Evolutionary conservation across 768 basidiomycete species (phyloP), one percentile per base, ranked within the genome.

Genomic region (Calocybe cyanea): DNA sequence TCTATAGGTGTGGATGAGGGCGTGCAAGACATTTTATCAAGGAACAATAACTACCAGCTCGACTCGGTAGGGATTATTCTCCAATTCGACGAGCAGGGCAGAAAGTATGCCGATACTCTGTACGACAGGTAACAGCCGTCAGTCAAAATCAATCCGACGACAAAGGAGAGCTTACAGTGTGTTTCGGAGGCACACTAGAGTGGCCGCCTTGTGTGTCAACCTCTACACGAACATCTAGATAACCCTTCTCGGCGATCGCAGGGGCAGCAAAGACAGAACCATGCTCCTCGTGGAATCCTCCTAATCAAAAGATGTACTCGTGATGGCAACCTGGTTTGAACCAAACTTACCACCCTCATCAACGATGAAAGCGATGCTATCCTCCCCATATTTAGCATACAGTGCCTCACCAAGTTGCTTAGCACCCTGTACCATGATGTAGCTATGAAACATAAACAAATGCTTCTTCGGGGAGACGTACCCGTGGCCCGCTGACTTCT

Each of bases 51-150:
- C 46, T 48, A 81, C 80, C 39, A 91, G 68, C 37, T 71, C 62
- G 2, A 69, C 62, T 28, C 69, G 51, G 47, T 72, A 77, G 0
- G 89, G 86, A 59, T 89, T 69, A 7, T 68, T 59, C 61, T 95
- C 92, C 35, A 85, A 74, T 24, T 79, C 68, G 5, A 82, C 79
- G 20, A 95, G 71, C 9, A 89, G 61, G 1, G 78, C 67, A 3
- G 92, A 73, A 33, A 94, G 78, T 42, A 92, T 83, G 8, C 92
- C 91, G 46, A 95, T 91, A 46, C 81, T 81, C 85, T 87, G 19
- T 18, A 6, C 5, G 5, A 44, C 2, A 37, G n/a, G 18, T 39
- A 13, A 2, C 24, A 38, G 7, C 30, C 24, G 36, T 5, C n/a
- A 10, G 19, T 36, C 13, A 20, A 2, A 5, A 13, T 23, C 30